Percentiles rank a stretch among this genome's conserved stretches.
phyloP scores from a whole-genome alignment of 768 basidiomycete genomes.

The Lactarius sanguifluus region DNA sequence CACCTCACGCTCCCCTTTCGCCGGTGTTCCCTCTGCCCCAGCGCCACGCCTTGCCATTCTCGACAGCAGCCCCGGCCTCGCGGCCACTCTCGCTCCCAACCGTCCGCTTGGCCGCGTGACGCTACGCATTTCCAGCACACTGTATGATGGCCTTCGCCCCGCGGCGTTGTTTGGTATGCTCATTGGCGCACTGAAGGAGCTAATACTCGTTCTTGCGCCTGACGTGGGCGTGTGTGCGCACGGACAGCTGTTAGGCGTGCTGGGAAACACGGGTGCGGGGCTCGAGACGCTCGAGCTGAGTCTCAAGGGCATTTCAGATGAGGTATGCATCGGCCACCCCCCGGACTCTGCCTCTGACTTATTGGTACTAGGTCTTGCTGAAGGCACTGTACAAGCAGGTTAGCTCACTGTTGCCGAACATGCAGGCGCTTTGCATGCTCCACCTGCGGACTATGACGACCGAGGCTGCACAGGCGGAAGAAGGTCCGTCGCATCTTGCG shows the following conservation, averaged over 20 bases:
- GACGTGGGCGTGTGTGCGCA: constrained; percentile 35
- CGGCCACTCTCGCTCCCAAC: constrained; percentile 29
- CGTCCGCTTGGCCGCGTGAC: constrained; percentile 33
- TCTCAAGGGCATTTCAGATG: constrained; percentile 34
- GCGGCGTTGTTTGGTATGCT: constrained; percentile 35
- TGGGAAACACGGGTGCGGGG: constrained; percentile 33
- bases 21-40: constrained; percentile 5
- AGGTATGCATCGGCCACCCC: constrained; percentile 29
- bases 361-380: constrained; percentile 4
- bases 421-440: constrained; percentile 19
- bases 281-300: constrained; percentile 35
- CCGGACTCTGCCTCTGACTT: not conserved
- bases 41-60: constrained; percentile 10
- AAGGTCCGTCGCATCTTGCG: too few relatives aligned
- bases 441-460: too few relatives aligned
- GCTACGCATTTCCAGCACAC: constrained; percentile 35
- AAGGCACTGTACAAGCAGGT: constrained; percentile 37
- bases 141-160: constrained; percentile 39
- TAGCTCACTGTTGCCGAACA: constrained; percentile 32
- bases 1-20: constrained; percentile 22
- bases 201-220: constrained; percentile 27
- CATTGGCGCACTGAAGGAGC: constrained; percentile 26
- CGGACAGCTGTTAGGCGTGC: constrained; percentile 36
- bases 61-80: constrained; percentile 31
- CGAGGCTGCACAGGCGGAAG: too few relatives aligned